These are phyloP conservation scores for Artemisia tridentata DNA, from an alignment of 129 eudicot species.

Conservation along the genomic window DNA sequence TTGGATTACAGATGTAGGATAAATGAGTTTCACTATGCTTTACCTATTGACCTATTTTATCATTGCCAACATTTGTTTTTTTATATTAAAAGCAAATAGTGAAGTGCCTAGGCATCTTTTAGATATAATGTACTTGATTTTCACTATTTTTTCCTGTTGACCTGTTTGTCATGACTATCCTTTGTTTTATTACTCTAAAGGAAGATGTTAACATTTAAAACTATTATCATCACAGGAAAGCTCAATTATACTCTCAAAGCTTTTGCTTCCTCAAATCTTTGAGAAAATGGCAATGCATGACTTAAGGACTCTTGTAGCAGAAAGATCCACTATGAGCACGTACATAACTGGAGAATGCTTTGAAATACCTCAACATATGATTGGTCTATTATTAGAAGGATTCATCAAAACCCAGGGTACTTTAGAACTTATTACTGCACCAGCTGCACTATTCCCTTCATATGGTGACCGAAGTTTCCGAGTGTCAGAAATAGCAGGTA, in stretches of 20 bases:
- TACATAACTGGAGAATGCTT: constrained; percentile 72
- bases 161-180: no score
- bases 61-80: no score
- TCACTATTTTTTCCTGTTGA: not conserved
- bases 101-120: not conserved
- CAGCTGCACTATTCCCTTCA: constrained; percentile 59
- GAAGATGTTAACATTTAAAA: not conserved
- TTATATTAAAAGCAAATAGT: no score
- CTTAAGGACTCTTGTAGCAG: constrained; percentile 67
- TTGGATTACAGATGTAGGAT: no score
- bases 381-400: constrained; percentile 83
- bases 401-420: constrained; percentile 57
- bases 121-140: not conserved
- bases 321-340: constrained; percentile 65
- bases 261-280: constrained; percentile 80
- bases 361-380: constrained; percentile 63
- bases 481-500: constrained; percentile 62
- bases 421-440: constrained; percentile 72
- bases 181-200: not conserved
- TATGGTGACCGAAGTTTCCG: constrained; percentile 52
- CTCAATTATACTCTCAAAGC: constrained; percentile 60
- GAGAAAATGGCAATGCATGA: constrained; percentile 88
- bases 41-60: not conserved
- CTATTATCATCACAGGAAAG: constrained; percentile 63
- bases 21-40: no score